A percentile compares a stretch with the other conserved stretches of the same genome.
phyloP scores from a whole-genome alignment of 140 eudicot genomes.

The Oenanthe javanica region DNA sequence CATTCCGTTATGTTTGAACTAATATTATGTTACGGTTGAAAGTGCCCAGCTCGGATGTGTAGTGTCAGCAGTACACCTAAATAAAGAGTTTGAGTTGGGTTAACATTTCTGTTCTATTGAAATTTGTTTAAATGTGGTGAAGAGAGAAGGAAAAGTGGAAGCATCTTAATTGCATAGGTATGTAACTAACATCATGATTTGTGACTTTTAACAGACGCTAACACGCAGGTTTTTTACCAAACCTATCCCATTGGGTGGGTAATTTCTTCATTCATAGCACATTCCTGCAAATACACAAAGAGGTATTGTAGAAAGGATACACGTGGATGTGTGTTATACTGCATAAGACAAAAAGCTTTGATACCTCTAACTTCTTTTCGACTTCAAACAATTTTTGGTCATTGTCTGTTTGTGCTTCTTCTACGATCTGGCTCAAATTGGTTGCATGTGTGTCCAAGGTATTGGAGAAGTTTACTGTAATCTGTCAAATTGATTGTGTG shows the following conservation, averaged over 20 bases:
- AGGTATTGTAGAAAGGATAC: background rate
- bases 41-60: background rate
- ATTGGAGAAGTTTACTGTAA: constrained; percentile 59
- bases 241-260: too few relatives aligned
- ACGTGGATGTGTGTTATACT: background rate
- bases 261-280: constrained; percentile 73
- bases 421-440: constrained; percentile 61
- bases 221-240: background rate
- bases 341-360: background rate
- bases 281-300: constrained; percentile 41
- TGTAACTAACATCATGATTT: background rate
- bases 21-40: too few relatives aligned
- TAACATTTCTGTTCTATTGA: too few relatives aligned
- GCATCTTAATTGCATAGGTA: background rate
- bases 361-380: constrained; percentile 84
- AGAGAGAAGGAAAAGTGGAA: background rate
- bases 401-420: constrained; percentile 71
- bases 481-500: constrained; percentile 66
- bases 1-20: too few relatives aligned
- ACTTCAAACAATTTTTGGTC: constrained; percentile 67
- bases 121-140: too few relatives aligned
- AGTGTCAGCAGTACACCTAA: background rate
- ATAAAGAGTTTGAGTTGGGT: too few relatives aligned
- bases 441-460: constrained; percentile 72
- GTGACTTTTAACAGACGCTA: background rate